A percentile compares a stretch with the other conserved stretches of the same genome.
Conservation (phyloP, 2,329 filamentous ascomycete species). For the Fonsecaea nubica region DNA sequence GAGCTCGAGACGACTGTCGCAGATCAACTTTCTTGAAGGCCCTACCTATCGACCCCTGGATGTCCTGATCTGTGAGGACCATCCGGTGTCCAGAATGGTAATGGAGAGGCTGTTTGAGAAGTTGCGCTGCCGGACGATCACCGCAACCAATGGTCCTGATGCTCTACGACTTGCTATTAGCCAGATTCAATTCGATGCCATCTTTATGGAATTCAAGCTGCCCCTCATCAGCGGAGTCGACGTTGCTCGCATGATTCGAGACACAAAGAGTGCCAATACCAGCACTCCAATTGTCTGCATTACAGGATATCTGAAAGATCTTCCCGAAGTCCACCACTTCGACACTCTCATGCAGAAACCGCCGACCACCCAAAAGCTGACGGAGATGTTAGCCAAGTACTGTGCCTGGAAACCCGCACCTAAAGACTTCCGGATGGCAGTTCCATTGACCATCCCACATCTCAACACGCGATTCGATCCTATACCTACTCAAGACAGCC, state of each 20-base stretch:
- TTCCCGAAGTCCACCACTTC: conserved; percentile 94
- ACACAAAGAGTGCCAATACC: conserved; percentile 93
- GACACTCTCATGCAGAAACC: conserved; percentile 96
- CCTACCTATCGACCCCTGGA: conserved; percentile 90
- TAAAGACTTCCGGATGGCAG: conserved; percentile 58
- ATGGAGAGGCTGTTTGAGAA: conserved; percentile 99
- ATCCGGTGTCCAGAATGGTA: conserved; percentile 95
- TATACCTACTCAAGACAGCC: conserved; percentile 75
- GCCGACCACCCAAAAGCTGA: conserved; percentile 88
- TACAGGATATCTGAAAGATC: conserved; percentile 95
- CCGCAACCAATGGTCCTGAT: conserved; percentile 86
- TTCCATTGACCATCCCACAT: conserved; percentile 61
- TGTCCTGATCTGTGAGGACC: conserved; percentile 95
- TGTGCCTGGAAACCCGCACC: conserved; percentile 92
- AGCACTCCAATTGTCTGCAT: conserved; percentile 96
- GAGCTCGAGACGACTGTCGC: conserved; percentile 90
- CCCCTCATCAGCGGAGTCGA: conserved; percentile 95
- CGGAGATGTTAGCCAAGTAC: conserved; percentile 82
- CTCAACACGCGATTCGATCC: conserved; percentile 46
- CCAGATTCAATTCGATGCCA: conserved; percentile 98
- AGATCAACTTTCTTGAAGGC: conserved; percentile 82
- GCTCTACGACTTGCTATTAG: conserved; percentile 93
- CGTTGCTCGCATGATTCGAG: conserved; percentile 95
- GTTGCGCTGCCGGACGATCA: conserved; percentile 90
- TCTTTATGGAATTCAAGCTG: conserved; percentile 96